Evolutionary conservation across 805 yeast species (phyloP), one percentile per base, ranked within the genome.

Genomic region (Kazachstania taianensis): DNA sequence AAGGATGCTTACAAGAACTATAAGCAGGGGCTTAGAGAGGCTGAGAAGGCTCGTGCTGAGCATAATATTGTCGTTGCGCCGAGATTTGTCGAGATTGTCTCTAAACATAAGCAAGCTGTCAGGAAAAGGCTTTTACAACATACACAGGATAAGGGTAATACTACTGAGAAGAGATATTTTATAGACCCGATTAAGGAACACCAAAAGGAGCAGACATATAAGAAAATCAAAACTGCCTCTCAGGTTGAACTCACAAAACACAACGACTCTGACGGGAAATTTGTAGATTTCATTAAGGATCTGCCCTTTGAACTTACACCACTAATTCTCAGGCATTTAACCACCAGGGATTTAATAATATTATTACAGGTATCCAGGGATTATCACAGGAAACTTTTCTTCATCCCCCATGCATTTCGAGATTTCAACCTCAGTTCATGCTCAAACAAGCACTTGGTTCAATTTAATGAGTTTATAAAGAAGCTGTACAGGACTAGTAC

Each of bases 221-320:
- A 40, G 17, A 23, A 22, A 27, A 8, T 20, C 27, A 22, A 28
- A 28, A 19, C 20, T 19, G 26, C 18, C 7, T 15, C 18, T 6
- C 25, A 22, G 25, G 12, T 13, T 10, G 20, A 16, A 10, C 16
- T 17, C 7, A 9, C 19, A 4, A 23, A 26, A 14, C 20, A 30
- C 13, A 20, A 16, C 16, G n/a, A n/a, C n/a, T n/a, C n/a, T n/a
- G n/a, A n/a, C n/a, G n/a, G n/a, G n/a, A 25, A 31, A 9, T 8
- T 25, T 16, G 25, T 41, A 3, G 56, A 54, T 41, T 41, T 48
- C n/a, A 32, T 52, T 3, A 25, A 24, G 3, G 22, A 25, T 6
- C 31, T 57, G 8, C 62, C 62, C 1, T 6, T 39, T 0, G 62
- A 57, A 39, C 16, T 57, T n/a, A n/a, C 49, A 5, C 43, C 48